Evolutionary conservation across 495 filamentous ascomycete species (phyloP).

Genomic region (Penicillium silybi): DNA sequence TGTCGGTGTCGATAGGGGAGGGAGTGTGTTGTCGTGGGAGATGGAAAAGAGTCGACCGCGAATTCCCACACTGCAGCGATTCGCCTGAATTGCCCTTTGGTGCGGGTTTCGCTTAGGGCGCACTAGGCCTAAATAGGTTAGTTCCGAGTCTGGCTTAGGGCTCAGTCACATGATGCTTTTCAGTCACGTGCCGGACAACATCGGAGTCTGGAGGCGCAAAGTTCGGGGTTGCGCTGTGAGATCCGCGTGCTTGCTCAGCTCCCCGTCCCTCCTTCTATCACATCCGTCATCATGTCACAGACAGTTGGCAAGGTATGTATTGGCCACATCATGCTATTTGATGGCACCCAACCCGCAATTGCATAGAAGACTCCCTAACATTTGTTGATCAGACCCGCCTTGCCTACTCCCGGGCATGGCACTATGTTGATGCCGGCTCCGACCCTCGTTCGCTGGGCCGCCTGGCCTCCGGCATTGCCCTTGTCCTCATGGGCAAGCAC

Average conservation of each 20-base stretch:
- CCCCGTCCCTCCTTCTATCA: not conserved
- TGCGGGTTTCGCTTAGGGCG: constrained; percentile 47
- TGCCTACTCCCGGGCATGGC: constrained; percentile 94
- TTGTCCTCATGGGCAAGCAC: constrained; percentile 96
- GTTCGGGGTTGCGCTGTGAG: constrained; percentile 12
- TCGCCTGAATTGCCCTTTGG: constrained; percentile 34
- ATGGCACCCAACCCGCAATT: not conserved
- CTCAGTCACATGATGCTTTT: constrained; percentile 25
- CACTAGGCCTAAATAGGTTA: constrained; percentile 23
- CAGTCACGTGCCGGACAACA: constrained; percentile 12
- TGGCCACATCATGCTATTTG: not conserved
- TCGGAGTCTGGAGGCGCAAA: constrained; percentile 14
- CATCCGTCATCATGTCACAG: constrained; percentile 38
- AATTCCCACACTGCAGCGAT: constrained; percentile 27
- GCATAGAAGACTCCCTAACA: not conserved
- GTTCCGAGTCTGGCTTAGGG: constrained; percentile 21
- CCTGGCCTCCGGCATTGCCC: constrained; percentile 85
- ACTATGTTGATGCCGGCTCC: constrained; percentile 72
- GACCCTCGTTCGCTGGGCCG: constrained; percentile 64
- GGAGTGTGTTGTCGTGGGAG: constrained; percentile 42
- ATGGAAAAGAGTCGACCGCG: constrained; percentile 29
- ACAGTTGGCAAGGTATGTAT: constrained; percentile 43
- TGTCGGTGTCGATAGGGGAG: constrained; percentile 43
- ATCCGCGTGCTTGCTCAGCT: not conserved
- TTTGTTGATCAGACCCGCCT: constrained; percentile 70